Evolutionary conservation across 78 protist genomes (phyloP).

Genomic region (Dictyostelium brefeldianum): DNA sequence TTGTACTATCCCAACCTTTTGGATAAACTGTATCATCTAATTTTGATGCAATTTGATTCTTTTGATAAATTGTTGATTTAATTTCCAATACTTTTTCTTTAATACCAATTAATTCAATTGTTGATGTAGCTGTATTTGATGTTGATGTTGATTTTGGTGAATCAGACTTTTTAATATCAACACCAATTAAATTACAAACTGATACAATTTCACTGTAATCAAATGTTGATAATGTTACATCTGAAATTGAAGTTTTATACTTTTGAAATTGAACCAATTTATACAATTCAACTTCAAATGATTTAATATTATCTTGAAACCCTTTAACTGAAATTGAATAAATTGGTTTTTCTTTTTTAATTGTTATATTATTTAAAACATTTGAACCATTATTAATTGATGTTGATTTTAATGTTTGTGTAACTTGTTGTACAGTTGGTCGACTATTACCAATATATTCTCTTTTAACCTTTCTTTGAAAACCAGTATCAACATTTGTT

Average conservation of each 20-base stretch:
- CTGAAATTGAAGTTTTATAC: not conserved
- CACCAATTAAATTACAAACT: not conserved
- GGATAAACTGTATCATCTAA: not conserved
- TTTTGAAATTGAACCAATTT: not conserved
- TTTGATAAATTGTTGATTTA: not conserved
- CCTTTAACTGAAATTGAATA: not conserved
- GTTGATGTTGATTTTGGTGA: too few relatives aligned
- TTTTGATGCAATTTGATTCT: not conserved
- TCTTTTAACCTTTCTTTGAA: too few relatives aligned
- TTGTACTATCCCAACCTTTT: not conserved
- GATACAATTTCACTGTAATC: not conserved
- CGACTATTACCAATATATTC: too few relatives aligned
- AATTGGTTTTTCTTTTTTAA: too few relatives aligned
- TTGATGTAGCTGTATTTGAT: not conserved
- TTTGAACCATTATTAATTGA: too few relatives aligned
- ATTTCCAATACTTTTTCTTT: constrained; percentile 12
- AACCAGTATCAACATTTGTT: not conserved
- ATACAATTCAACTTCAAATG: not conserved
- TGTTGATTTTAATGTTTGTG: too few relatives aligned
- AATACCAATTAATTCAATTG: not conserved
- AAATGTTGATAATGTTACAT: not conserved
- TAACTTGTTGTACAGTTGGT: too few relatives aligned
- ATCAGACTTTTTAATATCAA: not conserved
- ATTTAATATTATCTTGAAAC: too few relatives aligned
- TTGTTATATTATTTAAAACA: too few relatives aligned